Base-by-base conservation (phyloP, 306 rosid genomes). In the Gleditsia sinensis region DNA sequence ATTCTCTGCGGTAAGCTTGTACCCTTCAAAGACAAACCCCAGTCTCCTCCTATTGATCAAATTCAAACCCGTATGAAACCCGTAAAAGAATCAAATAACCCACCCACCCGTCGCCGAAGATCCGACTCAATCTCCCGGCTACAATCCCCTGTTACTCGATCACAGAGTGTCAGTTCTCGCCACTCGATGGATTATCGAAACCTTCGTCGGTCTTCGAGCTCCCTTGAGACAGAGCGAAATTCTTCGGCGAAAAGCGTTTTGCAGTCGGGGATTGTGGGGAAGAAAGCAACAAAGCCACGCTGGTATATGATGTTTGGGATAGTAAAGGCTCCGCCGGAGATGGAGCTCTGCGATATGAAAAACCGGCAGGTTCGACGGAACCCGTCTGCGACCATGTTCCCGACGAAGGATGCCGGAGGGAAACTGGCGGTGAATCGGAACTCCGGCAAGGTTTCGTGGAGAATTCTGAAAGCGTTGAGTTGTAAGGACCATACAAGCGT, bases 301-400 rank as follows among this genome's bases (percentile, higher is more conserved):
- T 91, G 97, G 97, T 82, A 82, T 49, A 55, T 87, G 14, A 72
- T 89, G 90, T 87, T 92, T 36, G 96, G 97, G 71, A 80, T 82
- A 53, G 88, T 81, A 78, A 89, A 85, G 83, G 63, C 82, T 1
- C 97, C 93, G 56, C 42, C 86, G 62, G 97, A 89, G 83, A 92
- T 92, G 97, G 97, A 88, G 3, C 96, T 92, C 49, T 79, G 74
- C 45, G 97, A 92, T 42, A 92, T 92, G 5, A 92, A 86, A 74
- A 88, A 77, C 69, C 78, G 97, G 58, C 96, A 88, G 62, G 80
- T 85, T 43, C 90, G 96, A 1, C 85, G 88, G 78, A 88, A 64
- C 36, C 58, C 85, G 0, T 74, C 86, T 1, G 67, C 75, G 4
- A 66, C 75, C 6, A 69, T 77, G 50, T 78, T 89, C 7, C 84